A percentile compares a stretch with the other conserved stretches of the same genome.
phyloP scores from a whole-genome alignment of 2,329 filamentous ascomycete genomes.

The Exophiala aquamarina region DNA sequence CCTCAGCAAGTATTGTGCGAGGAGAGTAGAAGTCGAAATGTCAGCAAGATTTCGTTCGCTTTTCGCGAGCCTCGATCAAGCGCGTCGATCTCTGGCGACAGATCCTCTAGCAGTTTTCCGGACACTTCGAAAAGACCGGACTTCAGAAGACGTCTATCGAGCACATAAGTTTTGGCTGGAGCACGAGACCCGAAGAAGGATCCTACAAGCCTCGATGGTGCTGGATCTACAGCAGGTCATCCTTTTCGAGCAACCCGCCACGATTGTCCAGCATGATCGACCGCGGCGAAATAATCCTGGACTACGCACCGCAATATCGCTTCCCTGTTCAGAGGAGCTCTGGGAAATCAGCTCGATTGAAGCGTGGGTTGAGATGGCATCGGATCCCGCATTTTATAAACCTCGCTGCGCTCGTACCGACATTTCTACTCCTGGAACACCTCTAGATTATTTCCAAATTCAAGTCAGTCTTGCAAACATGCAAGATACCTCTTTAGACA shows the following conservation, averaged over 20 bases:
- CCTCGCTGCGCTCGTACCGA: slow-evolving; percentile 3
- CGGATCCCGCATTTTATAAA: slow-evolving; percentile 7
- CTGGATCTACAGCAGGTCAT: slow-evolving; percentile 35
- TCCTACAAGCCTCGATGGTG: slow-evolving; percentile 36
- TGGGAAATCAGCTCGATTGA: slow-evolving; percentile 33
- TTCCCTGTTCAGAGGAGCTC: slow-evolving; percentile 33
- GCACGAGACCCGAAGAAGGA: slow-evolving; percentile 35
- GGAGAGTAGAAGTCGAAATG: slow-evolving; percentile 34
- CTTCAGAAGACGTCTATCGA: slow-evolving; percentile 28
- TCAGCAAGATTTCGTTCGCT: slow-evolving; percentile 35
- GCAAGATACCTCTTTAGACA: slow-evolving; percentile 8
- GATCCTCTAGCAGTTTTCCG: slow-evolving; percentile 34
- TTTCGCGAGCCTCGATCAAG: slow-evolving; percentile 34
- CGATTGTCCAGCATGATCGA: slow-evolving; percentile 30
- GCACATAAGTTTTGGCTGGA: slow-evolving; percentile 38
- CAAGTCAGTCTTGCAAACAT: slow-evolving; percentile 21
- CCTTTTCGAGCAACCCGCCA: slow-evolving; percentile 34
- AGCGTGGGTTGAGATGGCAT: slow-evolving; percentile 31
- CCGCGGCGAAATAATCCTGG: slow-evolving; percentile 6
- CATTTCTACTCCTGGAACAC: not conserved
- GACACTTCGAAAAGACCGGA: slow-evolving; percentile 29
- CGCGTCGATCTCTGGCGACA: slow-evolving; percentile 31
- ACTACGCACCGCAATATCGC: slow-evolving; percentile 28
- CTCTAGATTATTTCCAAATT: slow-evolving; percentile 23
- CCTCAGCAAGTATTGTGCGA: slow-evolving; percentile 35